A percentile compares a stretch with the other conserved stretches of the same genome.
Evolutionary conservation across 2,329 filamentous ascomycete genomes (phyloP).

Genomic region (Colletotrichum falcatum): DNA sequence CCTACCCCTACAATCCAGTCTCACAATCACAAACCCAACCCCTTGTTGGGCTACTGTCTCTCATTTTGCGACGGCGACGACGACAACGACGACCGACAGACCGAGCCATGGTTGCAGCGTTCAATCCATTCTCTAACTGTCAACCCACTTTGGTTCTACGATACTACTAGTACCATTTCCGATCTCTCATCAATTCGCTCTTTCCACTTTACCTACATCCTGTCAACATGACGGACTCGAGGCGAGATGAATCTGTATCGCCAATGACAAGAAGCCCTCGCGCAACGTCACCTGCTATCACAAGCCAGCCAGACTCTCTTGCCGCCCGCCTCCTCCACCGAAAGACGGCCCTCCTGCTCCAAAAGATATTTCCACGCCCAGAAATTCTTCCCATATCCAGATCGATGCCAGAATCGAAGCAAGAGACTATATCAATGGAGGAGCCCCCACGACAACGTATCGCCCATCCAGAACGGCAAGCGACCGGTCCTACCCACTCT

Average conservation of each 20-base stretch:
- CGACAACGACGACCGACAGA: slow-evolving; percentile 3
- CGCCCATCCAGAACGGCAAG: slow-evolving; percentile 43
- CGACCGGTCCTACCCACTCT: slow-evolving; percentile 26
- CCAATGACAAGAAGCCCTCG: slow-evolving; percentile 42
- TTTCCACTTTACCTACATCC: not conserved
- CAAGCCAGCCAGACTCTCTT: slow-evolving; percentile 24
- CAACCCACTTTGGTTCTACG: slow-evolving; percentile 3
- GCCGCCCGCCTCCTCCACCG: slow-evolving; percentile 32
- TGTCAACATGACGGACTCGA: slow-evolving; percentile 37
- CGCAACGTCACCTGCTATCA: slow-evolving; percentile 28
- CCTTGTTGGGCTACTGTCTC: slow-evolving; percentile 20
- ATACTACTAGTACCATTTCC: not conserved
- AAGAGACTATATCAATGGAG: slow-evolving; percentile 54
- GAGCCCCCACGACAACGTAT: slow-evolving; percentile 48
- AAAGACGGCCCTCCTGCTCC: slow-evolving; percentile 36
- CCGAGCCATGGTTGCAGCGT: slow-evolving; percentile 9
- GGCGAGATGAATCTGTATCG: slow-evolving; percentile 45
- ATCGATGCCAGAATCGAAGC: slow-evolving; percentile 45
- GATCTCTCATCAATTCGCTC: not conserved
- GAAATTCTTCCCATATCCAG: slow-evolving; percentile 38
- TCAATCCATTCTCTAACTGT: not conserved
- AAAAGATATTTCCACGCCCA: slow-evolving; percentile 35
- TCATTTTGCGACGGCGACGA: not conserved
- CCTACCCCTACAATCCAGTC: slow-evolving; percentile 10
- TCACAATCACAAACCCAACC: not conserved